phyloP scores from a whole-genome alignment of 2,329 filamentous ascomycete genomes.

The Penicillium sp. region DNA sequence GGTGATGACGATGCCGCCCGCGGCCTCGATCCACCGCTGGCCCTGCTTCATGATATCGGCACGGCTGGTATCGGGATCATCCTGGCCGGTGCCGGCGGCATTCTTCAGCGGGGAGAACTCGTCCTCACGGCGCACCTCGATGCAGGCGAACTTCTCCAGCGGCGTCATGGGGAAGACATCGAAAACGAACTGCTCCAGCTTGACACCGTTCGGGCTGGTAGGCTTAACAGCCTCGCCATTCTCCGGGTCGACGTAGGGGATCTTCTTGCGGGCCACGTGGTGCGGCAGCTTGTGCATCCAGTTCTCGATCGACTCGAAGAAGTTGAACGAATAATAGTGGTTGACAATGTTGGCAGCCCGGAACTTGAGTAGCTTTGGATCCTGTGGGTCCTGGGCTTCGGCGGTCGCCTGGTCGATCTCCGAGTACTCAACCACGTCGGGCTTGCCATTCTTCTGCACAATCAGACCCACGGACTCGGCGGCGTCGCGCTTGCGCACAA shows the following conservation, averaged over 20 bases:
- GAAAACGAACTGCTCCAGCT: constrained; percentile 98
- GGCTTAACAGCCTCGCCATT: constrained; percentile 83
- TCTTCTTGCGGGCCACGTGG: constrained; percentile 98
- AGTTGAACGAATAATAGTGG: constrained; percentile 97
- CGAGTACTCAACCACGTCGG: constrained; percentile 97
- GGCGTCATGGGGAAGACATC: constrained; percentile 91
- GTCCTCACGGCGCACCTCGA: constrained; percentile 95
- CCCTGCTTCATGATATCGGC: constrained; percentile 88
- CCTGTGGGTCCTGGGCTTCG: constrained; percentile 80
- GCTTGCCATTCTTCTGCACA: constrained; percentile 90
- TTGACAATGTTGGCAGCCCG: constrained; percentile 99
- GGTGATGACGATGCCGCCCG: constrained; percentile 73
- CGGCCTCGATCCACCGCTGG: constrained; percentile 77
- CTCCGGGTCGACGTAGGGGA: constrained; percentile 76
- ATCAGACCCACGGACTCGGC: constrained; percentile 96
- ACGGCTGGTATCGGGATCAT: constrained; percentile 92
- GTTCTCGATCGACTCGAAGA: constrained; percentile 84
- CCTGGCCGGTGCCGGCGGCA: constrained; percentile 77
- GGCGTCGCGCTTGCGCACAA: constrained; percentile 96
- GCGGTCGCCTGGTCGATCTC: constrained; percentile 91
- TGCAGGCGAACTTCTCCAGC: constrained; percentile 86
- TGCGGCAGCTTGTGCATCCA: constrained; percentile 88
- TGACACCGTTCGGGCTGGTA: constrained; percentile 94
- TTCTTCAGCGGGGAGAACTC: constrained; percentile 99
- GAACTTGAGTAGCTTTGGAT: constrained; percentile 85